Evolutionary conservation across 2,329 filamentous ascomycete species (phyloP).

Genomic region (Alternaria novae-zelandiae): DNA sequence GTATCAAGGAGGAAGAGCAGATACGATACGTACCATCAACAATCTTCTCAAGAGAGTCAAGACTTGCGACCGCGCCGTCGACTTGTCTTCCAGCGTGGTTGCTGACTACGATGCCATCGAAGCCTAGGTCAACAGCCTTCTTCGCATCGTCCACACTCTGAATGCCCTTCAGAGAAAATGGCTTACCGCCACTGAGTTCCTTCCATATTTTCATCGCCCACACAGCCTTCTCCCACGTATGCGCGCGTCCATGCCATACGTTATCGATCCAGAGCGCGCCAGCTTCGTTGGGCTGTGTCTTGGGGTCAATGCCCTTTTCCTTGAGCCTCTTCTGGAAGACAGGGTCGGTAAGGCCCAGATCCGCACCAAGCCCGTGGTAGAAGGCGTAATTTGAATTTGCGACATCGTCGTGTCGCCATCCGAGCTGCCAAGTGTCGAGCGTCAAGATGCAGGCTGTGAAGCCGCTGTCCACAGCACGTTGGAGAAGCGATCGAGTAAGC

Average conservation of each 20-base stretch:
- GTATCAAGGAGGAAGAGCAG: background rate
- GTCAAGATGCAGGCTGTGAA: conserved; percentile 67
- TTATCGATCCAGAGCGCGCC: conserved; percentile 69
- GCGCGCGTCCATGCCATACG: conserved; percentile 68
- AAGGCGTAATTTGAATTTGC: conserved; percentile 67
- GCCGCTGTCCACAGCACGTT: conserved; percentile 61
- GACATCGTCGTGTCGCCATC: conserved; percentile 66
- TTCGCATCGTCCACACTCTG: conserved; percentile 70
- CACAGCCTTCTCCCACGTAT: conserved; percentile 69
- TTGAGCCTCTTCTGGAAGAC: conserved; percentile 63
- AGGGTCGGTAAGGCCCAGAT: conserved; percentile 65
- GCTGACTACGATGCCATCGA: conserved; percentile 71
- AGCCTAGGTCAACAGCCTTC: conserved; percentile 64
- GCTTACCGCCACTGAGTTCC: conserved; percentile 61
- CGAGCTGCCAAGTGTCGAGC: conserved; percentile 69
- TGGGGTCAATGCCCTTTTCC: conserved; percentile 61
- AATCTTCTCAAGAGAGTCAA: conserved; percentile 67
- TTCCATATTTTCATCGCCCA: conserved; percentile 68
- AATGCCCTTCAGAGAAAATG: conserved; percentile 72
- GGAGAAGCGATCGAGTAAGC: conserved; percentile 62
- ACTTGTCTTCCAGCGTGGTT: conserved; percentile 75
- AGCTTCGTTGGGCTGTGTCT: conserved; percentile 60
- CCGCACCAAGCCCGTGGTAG: conserved; percentile 65
- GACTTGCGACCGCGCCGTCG: conserved; percentile 64
- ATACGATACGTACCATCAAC: conserved; percentile 51